Evolutionary conservation across 1,139 yeast species (phyloP), one percentile per base, ranked within the genome.

Genomic region (Ogataea hybrid): DNA sequence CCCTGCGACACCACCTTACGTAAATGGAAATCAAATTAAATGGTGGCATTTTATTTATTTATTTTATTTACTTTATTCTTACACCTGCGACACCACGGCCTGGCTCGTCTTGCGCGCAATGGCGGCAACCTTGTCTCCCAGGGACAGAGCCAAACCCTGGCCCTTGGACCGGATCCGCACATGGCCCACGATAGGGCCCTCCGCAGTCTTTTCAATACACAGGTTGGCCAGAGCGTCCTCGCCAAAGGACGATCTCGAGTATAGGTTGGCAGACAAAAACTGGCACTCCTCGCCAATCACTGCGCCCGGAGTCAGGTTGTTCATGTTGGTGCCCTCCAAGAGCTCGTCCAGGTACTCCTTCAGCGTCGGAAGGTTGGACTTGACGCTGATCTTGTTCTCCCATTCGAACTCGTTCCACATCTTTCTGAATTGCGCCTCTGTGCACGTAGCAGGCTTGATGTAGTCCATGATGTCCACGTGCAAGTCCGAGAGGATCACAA

Each of bases 371-470:
- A 83, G 73, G 43, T 72, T 73, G 3, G 95, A 81, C 56, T 85
- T 83, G 61, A 94, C 86, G 49, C 92, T 86, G 59, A 94, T 92
- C 71, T 94, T 94, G 70, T 94, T 94, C 67, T 94, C 99, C 99
- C 99, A 94, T 69, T 94, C 99, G 63, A 94, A 94, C 64, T 90
- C 97, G 63, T 89, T 87, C 99, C 99, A 94, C 97, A 90, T 90
- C 57, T 82, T 79, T 59, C 98, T 86, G 86, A 94, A 94, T 54
- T 79, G 84, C 39, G 82, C 79, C 65, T 92, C 98, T 14, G 89
- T 71, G 64, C 96, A 88, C 21, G 79, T 75, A 11, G 96, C 95
- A 18, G 98, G 97, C 63, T 87, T 88, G 64, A 94, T 90, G 69
- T 94, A 94, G 67, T 92, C 97, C 92, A 92, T 87, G 46, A 92